Evolutionary conservation across 2,329 filamentous ascomycete genomes (phyloP).

Genomic region (Coniella vitis): DNA sequence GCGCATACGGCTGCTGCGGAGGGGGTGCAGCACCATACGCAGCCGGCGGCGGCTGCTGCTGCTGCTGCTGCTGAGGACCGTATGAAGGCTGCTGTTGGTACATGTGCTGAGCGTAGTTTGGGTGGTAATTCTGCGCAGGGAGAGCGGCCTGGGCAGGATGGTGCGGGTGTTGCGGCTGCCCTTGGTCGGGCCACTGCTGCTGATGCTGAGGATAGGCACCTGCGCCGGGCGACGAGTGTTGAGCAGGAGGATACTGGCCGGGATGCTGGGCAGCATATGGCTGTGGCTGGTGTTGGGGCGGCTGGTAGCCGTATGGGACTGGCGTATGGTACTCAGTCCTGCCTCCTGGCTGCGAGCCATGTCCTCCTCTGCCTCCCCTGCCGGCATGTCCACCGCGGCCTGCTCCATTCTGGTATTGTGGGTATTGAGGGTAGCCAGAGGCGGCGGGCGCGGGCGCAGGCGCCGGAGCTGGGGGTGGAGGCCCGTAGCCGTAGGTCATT

Average conservation of each 20-base stretch:
- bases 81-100: constrained; percentile 31
- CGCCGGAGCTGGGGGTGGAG: constrained; percentile 41
- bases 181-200: constrained; percentile 37
- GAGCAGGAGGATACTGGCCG: constrained; percentile 25
- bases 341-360: constrained; percentile 31
- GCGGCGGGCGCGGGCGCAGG: constrained; percentile 22
- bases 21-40: constrained; percentile 22
- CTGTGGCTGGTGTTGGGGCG: constrained; percentile 23
- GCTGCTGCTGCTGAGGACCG: constrained; percentile 28
- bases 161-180: constrained; percentile 28
- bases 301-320: constrained; percentile 37
- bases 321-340: constrained; percentile 33
- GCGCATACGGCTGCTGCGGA: constrained; percentile 25
- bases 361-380: constrained; percentile 33
- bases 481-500: constrained; percentile 49
- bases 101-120: constrained; percentile 50
- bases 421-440: constrained; percentile 31
- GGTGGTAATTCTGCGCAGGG: constrained; percentile 49
- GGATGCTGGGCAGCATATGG: constrained; percentile 25
- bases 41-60: constrained; percentile 23
- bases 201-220: constrained; percentile 31
- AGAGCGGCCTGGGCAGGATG: constrained; percentile 40
- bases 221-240: constrained; percentile 27
- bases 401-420: constrained; percentile 30
- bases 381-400: constrained; percentile 32